phyloP scores from a whole-genome alignment of 179 eudicot species.

The Beta corolliflora region DNA sequence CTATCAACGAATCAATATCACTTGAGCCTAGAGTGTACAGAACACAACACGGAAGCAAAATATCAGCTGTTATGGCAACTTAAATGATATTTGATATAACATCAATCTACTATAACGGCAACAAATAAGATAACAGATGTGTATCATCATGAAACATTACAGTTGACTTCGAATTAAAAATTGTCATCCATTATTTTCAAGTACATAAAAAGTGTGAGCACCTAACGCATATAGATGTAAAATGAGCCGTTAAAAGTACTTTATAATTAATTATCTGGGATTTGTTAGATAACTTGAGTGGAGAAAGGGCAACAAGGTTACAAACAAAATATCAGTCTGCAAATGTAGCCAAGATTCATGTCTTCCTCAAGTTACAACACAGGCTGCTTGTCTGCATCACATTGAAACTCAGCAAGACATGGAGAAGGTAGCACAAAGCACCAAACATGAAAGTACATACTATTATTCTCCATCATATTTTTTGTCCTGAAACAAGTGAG shows the following conservation, averaged over 20 bases:
- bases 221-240: neutral
- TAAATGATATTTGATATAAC: neutral
- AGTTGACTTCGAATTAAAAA: neutral
- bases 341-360: neutral
- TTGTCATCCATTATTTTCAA: neutral
- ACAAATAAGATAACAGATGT: neutral
- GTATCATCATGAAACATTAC: neutral
- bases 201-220: neutral
- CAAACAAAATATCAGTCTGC: neutral
- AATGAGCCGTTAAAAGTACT: too few relatives aligned
- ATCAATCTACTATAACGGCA: neutral
- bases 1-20: conserved; percentile 29
- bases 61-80: conserved; percentile 1
- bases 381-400: neutral
- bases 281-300: neutral
- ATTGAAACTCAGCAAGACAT: neutral
- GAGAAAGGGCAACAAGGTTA: neutral
- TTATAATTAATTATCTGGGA: neutral
- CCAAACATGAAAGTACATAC: neutral
- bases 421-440: neutral
- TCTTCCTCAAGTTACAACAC: neutral
- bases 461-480: too few relatives aligned
- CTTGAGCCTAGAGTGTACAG: conserved; percentile 39
- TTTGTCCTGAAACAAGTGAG: too few relatives aligned
- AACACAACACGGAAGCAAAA: neutral